Percentiles rank a stretch among this genome's conserved stretches.
Evolutionary conservation across 2,329 filamentous ascomycete species (phyloP).

Genomic region (Graphiopsis chlorocephala): DNA sequence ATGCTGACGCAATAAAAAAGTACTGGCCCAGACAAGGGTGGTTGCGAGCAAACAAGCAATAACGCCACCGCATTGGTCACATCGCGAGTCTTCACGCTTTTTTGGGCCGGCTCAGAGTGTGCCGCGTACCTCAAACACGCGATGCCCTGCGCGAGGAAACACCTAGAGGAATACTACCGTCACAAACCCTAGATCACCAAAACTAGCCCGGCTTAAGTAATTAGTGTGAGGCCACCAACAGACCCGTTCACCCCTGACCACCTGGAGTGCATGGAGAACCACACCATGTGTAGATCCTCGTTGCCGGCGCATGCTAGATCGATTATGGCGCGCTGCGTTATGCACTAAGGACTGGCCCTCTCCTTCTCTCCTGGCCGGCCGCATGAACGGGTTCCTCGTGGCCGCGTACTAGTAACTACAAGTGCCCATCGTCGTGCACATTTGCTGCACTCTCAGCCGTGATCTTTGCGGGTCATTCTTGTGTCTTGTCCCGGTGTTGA

Average conservation of each 20-base stretch:
- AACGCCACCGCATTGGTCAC: background rate
- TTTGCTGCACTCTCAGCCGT: background rate
- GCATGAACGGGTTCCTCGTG: background rate
- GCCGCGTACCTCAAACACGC: constrained; percentile 2
- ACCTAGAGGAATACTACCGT: background rate
- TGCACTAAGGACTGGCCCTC: constrained; percentile 2
- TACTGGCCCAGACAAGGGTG: background rate
- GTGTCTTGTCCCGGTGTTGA: background rate
- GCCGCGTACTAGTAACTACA: background rate
- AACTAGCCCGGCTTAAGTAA: constrained; percentile 5
- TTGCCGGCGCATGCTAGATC: background rate
- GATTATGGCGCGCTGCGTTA: background rate
- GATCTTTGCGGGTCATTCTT: background rate
- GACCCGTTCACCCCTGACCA: background rate
- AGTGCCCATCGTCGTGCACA: constrained; percentile 6
- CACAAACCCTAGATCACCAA: background rate
- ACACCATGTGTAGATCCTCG: background rate
- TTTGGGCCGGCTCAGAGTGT: background rate
- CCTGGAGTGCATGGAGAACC: constrained; percentile 3
- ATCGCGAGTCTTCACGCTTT: background rate
- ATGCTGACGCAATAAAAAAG: background rate
- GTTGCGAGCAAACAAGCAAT: background rate
- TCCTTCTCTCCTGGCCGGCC: background rate
- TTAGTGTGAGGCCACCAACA: background rate
- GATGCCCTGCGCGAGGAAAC: background rate